Conservation (phyloP, 2,329 filamentous ascomycete species). For the Alternaria angustiovoidea region DNA sequence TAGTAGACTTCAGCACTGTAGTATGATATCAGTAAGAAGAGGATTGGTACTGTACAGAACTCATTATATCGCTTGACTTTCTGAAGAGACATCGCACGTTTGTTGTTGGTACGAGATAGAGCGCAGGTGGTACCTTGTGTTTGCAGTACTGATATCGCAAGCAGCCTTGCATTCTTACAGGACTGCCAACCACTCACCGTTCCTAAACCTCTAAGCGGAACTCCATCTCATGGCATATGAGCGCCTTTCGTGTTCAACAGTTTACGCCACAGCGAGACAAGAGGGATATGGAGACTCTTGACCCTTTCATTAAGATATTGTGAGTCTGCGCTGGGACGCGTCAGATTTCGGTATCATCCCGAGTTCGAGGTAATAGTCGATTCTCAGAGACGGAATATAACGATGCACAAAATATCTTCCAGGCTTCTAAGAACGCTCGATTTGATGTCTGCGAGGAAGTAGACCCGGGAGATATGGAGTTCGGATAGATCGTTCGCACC, state of each 20-base stretch:
- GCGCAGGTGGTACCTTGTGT: too few species aligned
- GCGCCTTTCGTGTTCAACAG: background rate
- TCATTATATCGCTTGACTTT: too few species aligned
- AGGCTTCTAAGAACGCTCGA: background rate
- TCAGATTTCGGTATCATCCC: background rate
- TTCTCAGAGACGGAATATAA: background rate
- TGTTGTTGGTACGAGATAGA: too few species aligned
- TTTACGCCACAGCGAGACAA: background rate
- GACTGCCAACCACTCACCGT: background rate
- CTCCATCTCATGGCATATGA: background rate
- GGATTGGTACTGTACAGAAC: background rate
- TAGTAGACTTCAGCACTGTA: background rate
- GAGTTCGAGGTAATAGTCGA: background rate
- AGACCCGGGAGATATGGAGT: background rate
- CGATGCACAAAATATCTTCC: background rate
- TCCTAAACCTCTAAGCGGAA: background rate
- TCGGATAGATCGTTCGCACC: background rate
- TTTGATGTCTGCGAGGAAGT: background rate
- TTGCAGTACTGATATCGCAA: too few species aligned
- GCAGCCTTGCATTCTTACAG: background rate
- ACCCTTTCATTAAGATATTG: background rate
- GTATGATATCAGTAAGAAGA: background rate
- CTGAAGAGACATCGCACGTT: too few species aligned
- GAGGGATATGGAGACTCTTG: background rate
- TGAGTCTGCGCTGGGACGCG: background rate